These are phyloP conservation scores for cucumber (Cucumis sativus) DNA, from an alignment of 306 rosid genomes.

Conservation along the genomic window DNA sequence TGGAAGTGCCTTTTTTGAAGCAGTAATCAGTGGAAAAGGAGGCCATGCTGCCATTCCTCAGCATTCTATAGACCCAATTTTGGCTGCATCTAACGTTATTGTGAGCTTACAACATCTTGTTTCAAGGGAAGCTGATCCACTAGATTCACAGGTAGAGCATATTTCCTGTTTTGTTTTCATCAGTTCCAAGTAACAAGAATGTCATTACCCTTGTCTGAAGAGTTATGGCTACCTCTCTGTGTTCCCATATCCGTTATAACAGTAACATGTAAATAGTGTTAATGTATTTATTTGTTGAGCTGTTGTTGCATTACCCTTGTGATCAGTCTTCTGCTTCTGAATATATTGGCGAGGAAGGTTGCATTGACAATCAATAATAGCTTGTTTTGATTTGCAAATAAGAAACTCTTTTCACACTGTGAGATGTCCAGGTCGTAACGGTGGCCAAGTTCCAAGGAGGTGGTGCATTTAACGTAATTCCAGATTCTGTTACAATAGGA, in stretches of 20 bases:
- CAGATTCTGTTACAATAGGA: slow-evolving; percentile 75
- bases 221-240: neutral
- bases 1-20: slow-evolving; percentile 71
- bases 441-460: slow-evolving; percentile 74
- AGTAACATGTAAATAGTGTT: neutral
- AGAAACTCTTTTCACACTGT: slow-evolving; percentile 12
- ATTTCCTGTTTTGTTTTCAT: neutral
- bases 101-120: slow-evolving; percentile 75
- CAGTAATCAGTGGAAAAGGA: slow-evolving; percentile 65
- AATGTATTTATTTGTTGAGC: neutral
- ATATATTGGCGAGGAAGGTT: neutral
- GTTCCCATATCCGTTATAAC: neutral
- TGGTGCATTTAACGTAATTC: slow-evolving; percentile 82
- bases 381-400: slow-evolving; percentile 6
- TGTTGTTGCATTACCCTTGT: neutral
- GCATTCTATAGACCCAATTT: slow-evolving; percentile 61
- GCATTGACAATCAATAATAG: neutral
- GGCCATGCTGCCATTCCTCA: slow-evolving; percentile 96
- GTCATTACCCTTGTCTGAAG: neutral
- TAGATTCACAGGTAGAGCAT: slow-evolving; percentile 54
- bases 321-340: neutral
- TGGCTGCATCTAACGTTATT: slow-evolving; percentile 80
- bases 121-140: slow-evolving; percentile 86
- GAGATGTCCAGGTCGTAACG: slow-evolving; percentile 50
- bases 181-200: neutral